Base-by-base conservation (phyloP, 805 yeast genomes). In the Wickerhamomyces mucosus region DNA sequence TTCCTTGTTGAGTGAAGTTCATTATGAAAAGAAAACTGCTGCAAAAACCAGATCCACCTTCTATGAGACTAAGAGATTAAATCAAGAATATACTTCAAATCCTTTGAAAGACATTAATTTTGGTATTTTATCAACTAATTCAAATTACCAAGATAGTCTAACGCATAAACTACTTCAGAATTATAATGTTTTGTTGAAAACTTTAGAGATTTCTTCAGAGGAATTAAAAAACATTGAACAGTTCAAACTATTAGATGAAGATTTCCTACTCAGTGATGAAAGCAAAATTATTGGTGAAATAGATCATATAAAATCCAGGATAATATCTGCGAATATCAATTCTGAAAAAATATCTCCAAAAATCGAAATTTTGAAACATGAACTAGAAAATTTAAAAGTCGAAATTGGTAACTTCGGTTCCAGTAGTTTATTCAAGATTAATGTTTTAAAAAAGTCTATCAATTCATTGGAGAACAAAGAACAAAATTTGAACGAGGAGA, bases 1-100 rank as follows among this genome's bases (percentile, higher is more conserved):
- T 44, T 78, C 92, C 0, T 55, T 82, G 35, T 55, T 81, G 30
- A 76, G 84, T 1, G 94, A 82, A 48, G 89, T 81, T 4, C 72
- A 68, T 32, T 79, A 72, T 50, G 76, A 46, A 21, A 61, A 54
- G 35, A 59, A 56, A 18, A 17, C 16, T 18, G 51, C 69, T 37
- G 71, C 69, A 32, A 55, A 67, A 3, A 65, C 65, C 15, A 67
- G 59, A 53, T 5, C 59, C 48, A 28, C 34, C n/a, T 42, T 67
- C 46, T 82, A 82, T 45, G 72, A 73, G 29, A 46, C 61, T 17
- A 78, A 77, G 52, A 61, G 92, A 41, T 58, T 78, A 31, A 70
- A 72, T 40, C 74, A 70, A 56, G 76, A 75, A 37, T 82, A 82
- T 48, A 65, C 80, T 6, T 65, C 78, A 17, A 81, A 81, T 45